Base-by-base conservation (phyloP, 345 rosid species). In the Nasturtium officinale region DNA sequence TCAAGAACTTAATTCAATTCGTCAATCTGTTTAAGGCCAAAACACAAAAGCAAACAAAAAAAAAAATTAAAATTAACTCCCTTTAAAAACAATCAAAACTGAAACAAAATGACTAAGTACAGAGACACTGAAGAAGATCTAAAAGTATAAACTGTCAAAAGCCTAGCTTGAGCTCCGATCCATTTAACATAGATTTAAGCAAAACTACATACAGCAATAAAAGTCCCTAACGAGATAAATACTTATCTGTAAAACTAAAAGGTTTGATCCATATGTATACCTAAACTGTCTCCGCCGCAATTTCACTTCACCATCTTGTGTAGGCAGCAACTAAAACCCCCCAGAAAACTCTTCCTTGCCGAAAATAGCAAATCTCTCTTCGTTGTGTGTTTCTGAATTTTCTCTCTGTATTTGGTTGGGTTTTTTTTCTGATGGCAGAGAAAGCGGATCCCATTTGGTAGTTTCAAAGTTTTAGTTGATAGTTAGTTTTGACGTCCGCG, bases 401-500 rank as follows among this genome's bases (percentile, higher is more conserved):
- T 35, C 23, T 59, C 50, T 43, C 65, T 61, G 55, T 51, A 37
- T 58, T 61, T 54, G 18, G 1, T 16, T 29, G n/a, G n/a, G 11
- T 32, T 23, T 25, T 10, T 50, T 17, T 30, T 55, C 35, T 71
- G 29, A 33, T 48, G 61, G 67, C 13, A 29, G 71, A 59, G 66
- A 29, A 48, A 59, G 67, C 85, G 84, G 85, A 82, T 81, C 69
- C 77, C 75, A 79, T 56, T 11, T n/a, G 67, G 64, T 21, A 64
- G 77, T 79, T 77, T 77, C 67, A 76, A 42, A 58, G 79, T 75
- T 84, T 73, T 65, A 77, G 83, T 82, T 82, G 48, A 79, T 72
- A 74, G 77, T 80, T 74, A 78, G 85, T 78, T 84, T 82, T 84
- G 75, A 73, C 78, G 82, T 82, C 87, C 85, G 79, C 55, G 51